phyloP scores from a whole-genome alignment of 352 stramenopile genomes.

The Sclerospora graminicola region DNA sequence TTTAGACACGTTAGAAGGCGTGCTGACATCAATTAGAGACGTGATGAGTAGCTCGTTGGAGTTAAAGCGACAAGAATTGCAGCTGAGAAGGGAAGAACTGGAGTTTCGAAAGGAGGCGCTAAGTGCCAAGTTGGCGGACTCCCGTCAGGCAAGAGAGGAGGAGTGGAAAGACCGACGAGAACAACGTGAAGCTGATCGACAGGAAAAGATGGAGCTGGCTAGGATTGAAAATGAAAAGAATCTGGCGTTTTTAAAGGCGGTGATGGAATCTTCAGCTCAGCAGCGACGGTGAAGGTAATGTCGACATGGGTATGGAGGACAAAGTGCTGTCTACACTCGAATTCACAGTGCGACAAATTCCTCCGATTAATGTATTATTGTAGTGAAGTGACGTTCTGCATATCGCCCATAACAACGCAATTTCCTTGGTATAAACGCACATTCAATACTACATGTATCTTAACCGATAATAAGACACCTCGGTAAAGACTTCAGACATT shows the following conservation, averaged over 20 bases:
- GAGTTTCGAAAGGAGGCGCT: slow-evolving; percentile 19
- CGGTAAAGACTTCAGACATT: no score
- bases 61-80: slow-evolving; percentile 13
- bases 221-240: slow-evolving; percentile 26
- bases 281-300: slow-evolving; percentile 7
- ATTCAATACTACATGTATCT: no score
- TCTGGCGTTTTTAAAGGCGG: slow-evolving; percentile 20
- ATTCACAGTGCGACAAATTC: no score
- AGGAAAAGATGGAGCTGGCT: slow-evolving; percentile 20
- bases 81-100: slow-evolving; percentile 16
- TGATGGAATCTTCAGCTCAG: slow-evolving; percentile 19
- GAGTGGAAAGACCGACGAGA: slow-evolving; percentile 12
- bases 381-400: no score
- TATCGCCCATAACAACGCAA: no score
- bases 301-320: no score
- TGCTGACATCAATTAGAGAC: slow-evolving; percentile 13
- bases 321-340: no score
- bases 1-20: slow-evolving; percentile 3
- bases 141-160: slow-evolving; percentile 13
- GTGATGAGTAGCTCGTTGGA: slow-evolving; percentile 10
- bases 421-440: no score
- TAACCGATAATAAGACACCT: no score
- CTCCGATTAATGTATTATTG: no score
- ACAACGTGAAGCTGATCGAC: slow-evolving; percentile 16
- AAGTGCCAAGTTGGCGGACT: slow-evolving; percentile 16